phyloP scores from a whole-genome alignment of 2,329 filamentous ascomycete genomes.

The Chaetomiaceae sp. region DNA sequence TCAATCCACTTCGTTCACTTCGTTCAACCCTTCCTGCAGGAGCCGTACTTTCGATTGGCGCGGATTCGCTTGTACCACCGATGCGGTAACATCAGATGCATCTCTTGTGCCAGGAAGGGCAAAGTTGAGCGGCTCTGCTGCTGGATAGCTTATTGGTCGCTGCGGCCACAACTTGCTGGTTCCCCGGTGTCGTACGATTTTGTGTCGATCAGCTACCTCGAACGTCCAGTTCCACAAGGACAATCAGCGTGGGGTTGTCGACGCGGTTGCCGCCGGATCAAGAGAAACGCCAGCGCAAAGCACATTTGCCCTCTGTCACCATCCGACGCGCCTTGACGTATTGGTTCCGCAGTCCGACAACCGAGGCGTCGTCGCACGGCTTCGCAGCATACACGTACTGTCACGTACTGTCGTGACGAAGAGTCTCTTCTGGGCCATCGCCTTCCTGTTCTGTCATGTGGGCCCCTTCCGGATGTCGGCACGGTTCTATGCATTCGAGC shows the following conservation, averaged over 20 bases:
- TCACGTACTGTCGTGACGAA: too few relatives aligned
- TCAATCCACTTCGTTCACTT: too few relatives aligned
- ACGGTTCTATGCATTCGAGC: background rate
- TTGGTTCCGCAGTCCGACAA: too few relatives aligned
- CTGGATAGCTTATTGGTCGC: background rate
- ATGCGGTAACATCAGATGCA: background rate
- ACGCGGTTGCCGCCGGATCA: background rate
- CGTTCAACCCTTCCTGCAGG: background rate
- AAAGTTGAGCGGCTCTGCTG: background rate
- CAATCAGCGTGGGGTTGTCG: background rate
- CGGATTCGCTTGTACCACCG: too few relatives aligned
- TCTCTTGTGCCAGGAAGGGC: background rate
- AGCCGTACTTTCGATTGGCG: background rate
- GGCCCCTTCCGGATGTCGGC: slow-evolving; percentile 3
- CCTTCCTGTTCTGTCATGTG: slow-evolving; percentile 1
- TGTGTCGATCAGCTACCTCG: slow-evolving; percentile 10
- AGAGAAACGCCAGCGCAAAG: background rate
- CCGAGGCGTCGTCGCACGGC: too few relatives aligned
- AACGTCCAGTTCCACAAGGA: background rate
- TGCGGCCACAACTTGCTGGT: background rate
- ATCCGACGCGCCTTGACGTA: too few relatives aligned
- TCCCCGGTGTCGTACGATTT: slow-evolving; percentile 5
- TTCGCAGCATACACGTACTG: too few relatives aligned
- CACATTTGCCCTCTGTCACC: too few relatives aligned
- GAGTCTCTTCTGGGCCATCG: too few relatives aligned